These are phyloP conservation scores for Psilocybe azurescens DNA, from an alignment of 768 basidiomycete species.

Conservation along the genomic window DNA sequence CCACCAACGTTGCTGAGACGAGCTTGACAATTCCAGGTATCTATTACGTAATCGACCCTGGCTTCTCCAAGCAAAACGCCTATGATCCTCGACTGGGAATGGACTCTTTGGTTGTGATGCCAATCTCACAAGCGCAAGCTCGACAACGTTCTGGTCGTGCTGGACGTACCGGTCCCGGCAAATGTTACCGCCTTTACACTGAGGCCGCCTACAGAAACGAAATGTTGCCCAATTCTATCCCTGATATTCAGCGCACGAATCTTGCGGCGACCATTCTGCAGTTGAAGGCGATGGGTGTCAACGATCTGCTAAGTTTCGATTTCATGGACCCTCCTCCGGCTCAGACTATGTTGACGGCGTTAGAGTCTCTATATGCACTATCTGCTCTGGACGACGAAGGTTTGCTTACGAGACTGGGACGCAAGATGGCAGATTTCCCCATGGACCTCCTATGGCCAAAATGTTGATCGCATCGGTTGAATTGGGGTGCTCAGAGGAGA, in stretches of 20 bases:
- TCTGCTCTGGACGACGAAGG: constrained; percentile 98
- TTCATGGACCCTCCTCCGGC: constrained; percentile 99
- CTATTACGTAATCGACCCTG: constrained; percentile 98
- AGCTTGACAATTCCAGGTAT: constrained; percentile 98
- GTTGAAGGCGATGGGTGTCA: constrained; percentile 99
- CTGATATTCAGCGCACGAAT: constrained; percentile 97
- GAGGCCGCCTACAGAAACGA: constrained; percentile 99
- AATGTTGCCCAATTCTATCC: constrained; percentile 97
- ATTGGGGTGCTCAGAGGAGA: constrained; percentile 97
- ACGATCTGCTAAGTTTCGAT: constrained; percentile 96
- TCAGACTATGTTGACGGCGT: constrained; percentile 94
- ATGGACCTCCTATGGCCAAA: constrained; percentile 95
- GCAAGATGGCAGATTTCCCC: constrained; percentile 99
- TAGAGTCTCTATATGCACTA: constrained; percentile 93
- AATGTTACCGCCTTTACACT: constrained; percentile 97
- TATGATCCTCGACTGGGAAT: constrained; percentile 97
- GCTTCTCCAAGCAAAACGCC: constrained; percentile 98
- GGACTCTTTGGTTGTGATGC: constrained; percentile 99
- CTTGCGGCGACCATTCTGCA: constrained; percentile 91
- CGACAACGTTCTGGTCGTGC: constrained; percentile 96
- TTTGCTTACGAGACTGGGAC: constrained; percentile 87
- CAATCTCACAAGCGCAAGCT: constrained; percentile 98
- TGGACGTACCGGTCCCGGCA: constrained; percentile 97
- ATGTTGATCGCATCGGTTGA: constrained; percentile 99
- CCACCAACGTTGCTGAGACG: constrained; percentile 99